Base-by-base conservation (phyloP, 1,284 basidiomycete species). In the Lentinus polychrous region DNA sequence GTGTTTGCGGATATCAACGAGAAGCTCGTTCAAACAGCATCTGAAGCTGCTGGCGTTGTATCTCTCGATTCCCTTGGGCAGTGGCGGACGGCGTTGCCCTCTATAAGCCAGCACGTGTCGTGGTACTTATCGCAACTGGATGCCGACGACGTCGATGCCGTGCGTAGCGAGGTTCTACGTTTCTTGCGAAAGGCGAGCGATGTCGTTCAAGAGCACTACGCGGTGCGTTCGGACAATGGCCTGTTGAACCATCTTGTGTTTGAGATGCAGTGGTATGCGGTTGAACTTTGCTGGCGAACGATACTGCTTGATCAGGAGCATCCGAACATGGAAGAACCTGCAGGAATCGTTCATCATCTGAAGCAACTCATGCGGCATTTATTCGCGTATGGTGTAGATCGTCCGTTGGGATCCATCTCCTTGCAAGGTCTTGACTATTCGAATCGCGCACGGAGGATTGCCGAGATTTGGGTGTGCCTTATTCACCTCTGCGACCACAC, bases 391-490 rank as follows among this genome's bases (percentile, higher is more conserved):
- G 83, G 80, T 14, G 62, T 86, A 42, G 71, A 75, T 24, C 60
- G 70, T 0, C 69, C 76, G 0, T 70, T 86, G 49, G 57, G 66
- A 5, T 3, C 32, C 53, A 59, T 65, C 44, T 54, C 66, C 32
- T 58, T 68, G 41, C 64, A 67, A 4, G 63, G 64, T 34, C 60
- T 46, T 54, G 63, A 42, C 55, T 55, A 48, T 45, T 66, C 42
- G 33, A 64, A 35, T 5, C 33, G 51, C 8, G n/a, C 42, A 0
- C 53, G 54, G 34, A 51, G 60, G 18, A 38, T 58, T 0, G 75
- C 81, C 0, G 83, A 90, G 55, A 59, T 87, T 8, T 96, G 93
- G 94, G 72, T 94, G 34, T 79, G 78, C 37, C 57, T 91, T 14
- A 72, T 91, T 32, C 83, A 92, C 57, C 40, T 60, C 12, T 17